Evolutionary conservation across 2,329 filamentous ascomycete genomes (phyloP).

Genomic region (Trichophaea hybrida): DNA sequence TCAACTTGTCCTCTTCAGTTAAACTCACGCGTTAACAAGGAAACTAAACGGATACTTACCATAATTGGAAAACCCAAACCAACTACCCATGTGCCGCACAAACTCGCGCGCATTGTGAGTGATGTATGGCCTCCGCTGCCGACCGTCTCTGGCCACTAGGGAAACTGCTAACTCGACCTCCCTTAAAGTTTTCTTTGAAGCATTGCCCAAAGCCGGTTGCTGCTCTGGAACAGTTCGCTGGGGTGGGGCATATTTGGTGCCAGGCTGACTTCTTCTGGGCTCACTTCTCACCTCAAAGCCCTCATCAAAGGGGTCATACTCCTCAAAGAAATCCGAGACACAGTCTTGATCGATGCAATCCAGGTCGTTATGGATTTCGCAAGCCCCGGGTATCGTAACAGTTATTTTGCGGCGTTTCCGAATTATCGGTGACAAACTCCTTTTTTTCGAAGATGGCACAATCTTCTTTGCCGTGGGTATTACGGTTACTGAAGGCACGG

Average conservation of each 20-base stretch:
- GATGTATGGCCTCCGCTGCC: neutral
- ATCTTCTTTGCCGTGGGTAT: too few relatives aligned
- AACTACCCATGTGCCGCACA: neutral
- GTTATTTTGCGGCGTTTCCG: too few relatives aligned
- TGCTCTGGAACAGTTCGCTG: too few relatives aligned
- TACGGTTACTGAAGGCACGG: too few relatives aligned
- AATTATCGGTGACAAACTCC: too few relatives aligned
- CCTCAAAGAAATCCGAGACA: constrained; percentile 21
- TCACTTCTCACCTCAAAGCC: neutral
- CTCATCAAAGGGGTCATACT: constrained; percentile 24
- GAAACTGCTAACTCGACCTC: too few relatives aligned
- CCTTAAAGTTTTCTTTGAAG: too few relatives aligned
- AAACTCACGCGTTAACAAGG: neutral
- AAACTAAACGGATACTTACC: neutral
- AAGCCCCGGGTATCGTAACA: neutral
- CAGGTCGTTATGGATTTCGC: constrained; percentile 6
- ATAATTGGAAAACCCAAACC: neutral
- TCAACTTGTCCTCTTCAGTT: neutral
- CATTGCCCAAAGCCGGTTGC: too few relatives aligned
- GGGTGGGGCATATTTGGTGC: neutral
- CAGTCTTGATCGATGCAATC: constrained; percentile 8
- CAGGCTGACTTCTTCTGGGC: neutral
- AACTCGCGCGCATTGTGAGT: neutral
- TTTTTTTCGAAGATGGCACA: too few relatives aligned
- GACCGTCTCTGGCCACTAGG: neutral